Evolutionary conservation across 2,329 filamentous ascomycete species (phyloP).

Genomic region (Aspergillus sp.): DNA sequence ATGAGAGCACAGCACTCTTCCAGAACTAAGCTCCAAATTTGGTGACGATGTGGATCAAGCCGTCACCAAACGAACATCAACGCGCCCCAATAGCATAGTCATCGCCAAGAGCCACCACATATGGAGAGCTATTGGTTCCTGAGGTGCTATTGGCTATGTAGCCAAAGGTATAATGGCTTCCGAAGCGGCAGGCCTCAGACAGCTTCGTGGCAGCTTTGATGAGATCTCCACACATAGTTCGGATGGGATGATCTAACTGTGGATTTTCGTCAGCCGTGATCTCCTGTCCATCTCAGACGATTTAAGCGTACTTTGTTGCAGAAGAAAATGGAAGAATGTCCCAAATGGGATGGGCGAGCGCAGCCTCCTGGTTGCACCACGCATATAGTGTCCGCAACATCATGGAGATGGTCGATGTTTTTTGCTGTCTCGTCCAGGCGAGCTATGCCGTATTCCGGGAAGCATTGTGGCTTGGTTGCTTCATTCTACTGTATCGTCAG

Average conservation of each 20-base stretch:
- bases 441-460: constrained; percentile 1
- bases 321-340: constrained; percentile 3
- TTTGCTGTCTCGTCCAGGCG: not conserved
- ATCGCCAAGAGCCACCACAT: constrained; percentile 7
- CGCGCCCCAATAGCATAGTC: constrained; percentile 1
- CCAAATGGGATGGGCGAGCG: constrained; percentile 1
- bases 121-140: constrained; percentile 4
- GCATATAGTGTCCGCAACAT: not conserved
- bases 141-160: constrained; percentile 7
- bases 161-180: constrained; percentile 8
- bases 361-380: constrained; percentile 1
- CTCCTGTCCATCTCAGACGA: not conserved
- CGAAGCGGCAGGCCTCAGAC: constrained; percentile 8
- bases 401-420: constrained; percentile 1
- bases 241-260: constrained; percentile 8
- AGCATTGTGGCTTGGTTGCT: constrained; percentile 1
- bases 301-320: constrained; percentile 5
- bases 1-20: not conserved
- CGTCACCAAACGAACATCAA: not conserved
- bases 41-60: not conserved
- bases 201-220: constrained; percentile 4
- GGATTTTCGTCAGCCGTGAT: constrained; percentile 4
- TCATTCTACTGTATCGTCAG: constrained; percentile 1
- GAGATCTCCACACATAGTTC: constrained; percentile 5
- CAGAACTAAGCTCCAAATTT: not conserved